Evolutionary conservation across 2,329 filamentous ascomycete genomes (phyloP).

Genomic region (Talaromyces funiculosus): DNA sequence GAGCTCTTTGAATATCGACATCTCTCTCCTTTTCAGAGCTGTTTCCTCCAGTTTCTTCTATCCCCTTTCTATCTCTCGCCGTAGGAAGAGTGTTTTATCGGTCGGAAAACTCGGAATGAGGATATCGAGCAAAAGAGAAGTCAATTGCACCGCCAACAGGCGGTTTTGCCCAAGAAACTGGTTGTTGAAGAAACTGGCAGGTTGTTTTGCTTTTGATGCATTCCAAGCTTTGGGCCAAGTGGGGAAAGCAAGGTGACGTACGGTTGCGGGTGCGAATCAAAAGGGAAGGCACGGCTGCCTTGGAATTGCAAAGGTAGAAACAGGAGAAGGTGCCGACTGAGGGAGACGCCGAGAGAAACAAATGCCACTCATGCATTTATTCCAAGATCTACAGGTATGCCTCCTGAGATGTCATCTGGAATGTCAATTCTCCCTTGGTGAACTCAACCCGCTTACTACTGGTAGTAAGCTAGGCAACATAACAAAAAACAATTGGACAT

Average conservation of each 20-base stretch:
- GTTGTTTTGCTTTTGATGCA: not conserved
- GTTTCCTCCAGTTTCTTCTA: not conserved
- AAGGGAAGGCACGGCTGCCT: not conserved
- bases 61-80: not conserved
- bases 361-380: not conserved
- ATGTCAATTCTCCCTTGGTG: not conserved
- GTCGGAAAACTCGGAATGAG: not conserved
- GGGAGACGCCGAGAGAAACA: not conserved
- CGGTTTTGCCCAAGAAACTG: not conserved
- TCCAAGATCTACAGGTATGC: not conserved
- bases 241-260: slow-evolving; percentile 6
- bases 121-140: not conserved
- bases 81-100: not conserved
- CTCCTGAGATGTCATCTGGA: not conserved
- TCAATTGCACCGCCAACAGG: slow-evolving; percentile 1
- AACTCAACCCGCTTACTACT: not conserved
- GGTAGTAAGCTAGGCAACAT: not conserved
- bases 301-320: not conserved
- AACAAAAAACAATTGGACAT: not conserved
- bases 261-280: slow-evolving; percentile 5
- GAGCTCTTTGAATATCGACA: slow-evolving; percentile 68
- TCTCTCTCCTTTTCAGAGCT: slow-evolving; percentile 17
- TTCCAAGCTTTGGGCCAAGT: slow-evolving; percentile 1
- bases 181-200: not conserved
- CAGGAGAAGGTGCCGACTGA: not conserved